Evolutionary conservation across 352 stramenopile species (phyloP), one percentile per base, ranked within the genome.

Genomic region (Phytopythium aichiense): DNA sequence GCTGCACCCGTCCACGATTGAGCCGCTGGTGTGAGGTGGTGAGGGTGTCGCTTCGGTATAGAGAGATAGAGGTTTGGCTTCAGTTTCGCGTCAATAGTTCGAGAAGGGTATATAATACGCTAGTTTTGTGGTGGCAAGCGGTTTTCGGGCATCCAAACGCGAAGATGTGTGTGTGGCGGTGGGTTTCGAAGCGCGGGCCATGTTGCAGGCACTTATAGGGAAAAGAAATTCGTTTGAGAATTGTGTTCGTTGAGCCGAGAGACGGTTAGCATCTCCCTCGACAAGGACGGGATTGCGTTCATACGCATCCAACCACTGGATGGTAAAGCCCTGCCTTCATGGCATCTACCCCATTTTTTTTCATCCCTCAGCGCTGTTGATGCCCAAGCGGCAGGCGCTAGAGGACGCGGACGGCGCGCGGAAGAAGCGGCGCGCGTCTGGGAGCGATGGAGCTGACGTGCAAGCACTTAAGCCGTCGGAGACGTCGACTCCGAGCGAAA

Each of bases 211-310:
- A 74, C 12, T 28, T 62, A 71, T 73, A 69, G 11, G 11, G 38
- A 42, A 7, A 3, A 20, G 35, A 16, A 16, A 7, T 0, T 5
- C 0, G 1, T 3, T 1, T 0, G 0, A 38, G 0, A n/a, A 46
- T 63, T 65, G 88, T 96, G 88, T 96, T 94, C 86, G 88, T 94
- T 96, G 88, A 96, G 81, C 86, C 88, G 88, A 96, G 88, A 96
- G 88, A 96, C 72, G 84, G 86, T 96, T 96, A 96, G 88, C 88
- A 96, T 96, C 88, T 95, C 86, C 88, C 88, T 96, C 87, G 88
- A 94, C 87, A 96, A 96, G 88, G 86, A 96, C 88, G 88, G 86
- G 88, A 96, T 89, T 92, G 78, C 83, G 78, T 79, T 33, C 75
- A 37, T 13, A 81, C 79, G 85, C 87, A 92, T 89, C 77, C 80